Percentiles rank a stretch among this genome's conserved stretches.
phyloP scores from a whole-genome alignment of 1,284 basidiomycete genomes.

The Leccinum pachyderme region DNA sequence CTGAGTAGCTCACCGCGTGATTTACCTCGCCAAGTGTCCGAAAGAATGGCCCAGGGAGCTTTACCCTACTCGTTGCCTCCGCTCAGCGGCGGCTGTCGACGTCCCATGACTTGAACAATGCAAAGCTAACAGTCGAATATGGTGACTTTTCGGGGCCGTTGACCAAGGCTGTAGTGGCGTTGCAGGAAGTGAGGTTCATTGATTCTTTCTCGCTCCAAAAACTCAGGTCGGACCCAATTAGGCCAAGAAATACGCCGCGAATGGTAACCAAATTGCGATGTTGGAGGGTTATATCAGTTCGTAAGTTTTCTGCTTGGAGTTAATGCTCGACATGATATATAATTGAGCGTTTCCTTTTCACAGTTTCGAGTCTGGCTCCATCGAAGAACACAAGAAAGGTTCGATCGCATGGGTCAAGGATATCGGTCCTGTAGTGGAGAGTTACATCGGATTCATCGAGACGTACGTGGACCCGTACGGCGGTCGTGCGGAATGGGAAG shows the following conservation, averaged over 20 bases:
- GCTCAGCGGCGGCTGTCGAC: constrained; percentile 41
- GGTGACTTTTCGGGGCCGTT: constrained; percentile 66
- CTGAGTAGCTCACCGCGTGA: background rate
- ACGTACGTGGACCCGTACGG: constrained; percentile 86
- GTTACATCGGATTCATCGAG: constrained; percentile 77
- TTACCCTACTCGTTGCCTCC: constrained; percentile 74
- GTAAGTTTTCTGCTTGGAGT: constrained; percentile 38
- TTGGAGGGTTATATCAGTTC: constrained; percentile 77
- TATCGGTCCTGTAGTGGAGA: constrained; percentile 83
- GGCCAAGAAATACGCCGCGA: constrained; percentile 72
- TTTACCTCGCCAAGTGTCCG: constrained; percentile 47
- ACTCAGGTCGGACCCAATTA: constrained; percentile 24
- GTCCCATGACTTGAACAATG: constrained; percentile 50
- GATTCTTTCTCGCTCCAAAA: background rate
- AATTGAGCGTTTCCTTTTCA: background rate
- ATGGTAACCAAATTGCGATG: constrained; percentile 71
- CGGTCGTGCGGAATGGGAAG: constrained; percentile 85
- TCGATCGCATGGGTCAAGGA: constrained; percentile 84
- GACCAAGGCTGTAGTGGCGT: constrained; percentile 50
- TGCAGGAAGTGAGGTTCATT: constrained; percentile 51
- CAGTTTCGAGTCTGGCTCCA: constrained; percentile 72
- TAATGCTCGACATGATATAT: background rate
- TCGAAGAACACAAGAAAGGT: constrained; percentile 74
- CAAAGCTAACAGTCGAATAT: constrained; percentile 64
- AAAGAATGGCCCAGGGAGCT: constrained; percentile 59